These are phyloP conservation scores for Pythium scleroteichum DNA, from an alignment of 352 stramenopile genomes.

Conservation along the genomic window DNA sequence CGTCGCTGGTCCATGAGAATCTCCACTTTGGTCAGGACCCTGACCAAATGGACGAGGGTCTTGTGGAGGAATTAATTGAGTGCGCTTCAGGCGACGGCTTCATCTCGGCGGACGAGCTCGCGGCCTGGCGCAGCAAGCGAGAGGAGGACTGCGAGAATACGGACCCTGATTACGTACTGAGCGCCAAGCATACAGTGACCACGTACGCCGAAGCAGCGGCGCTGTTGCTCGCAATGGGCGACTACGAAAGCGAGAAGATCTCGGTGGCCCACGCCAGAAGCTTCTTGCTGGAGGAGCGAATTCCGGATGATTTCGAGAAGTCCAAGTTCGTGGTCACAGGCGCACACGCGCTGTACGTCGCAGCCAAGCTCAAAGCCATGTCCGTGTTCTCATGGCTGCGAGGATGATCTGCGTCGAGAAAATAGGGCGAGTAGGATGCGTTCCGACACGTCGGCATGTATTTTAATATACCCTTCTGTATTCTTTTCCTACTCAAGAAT, in stretches of 20 bases:
- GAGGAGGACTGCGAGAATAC: constrained; percentile 38
- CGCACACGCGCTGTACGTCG: constrained; percentile 33
- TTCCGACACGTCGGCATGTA: too few relatives aligned
- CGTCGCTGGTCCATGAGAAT: constrained; percentile 68
- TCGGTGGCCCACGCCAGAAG: constrained; percentile 36
- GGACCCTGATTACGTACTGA: constrained; percentile 46
- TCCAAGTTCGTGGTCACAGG: constrained; percentile 38
- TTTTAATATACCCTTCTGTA: too few relatives aligned
- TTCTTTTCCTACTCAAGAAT: too few relatives aligned
- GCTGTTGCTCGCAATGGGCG: constrained; percentile 50
- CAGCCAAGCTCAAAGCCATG: constrained; percentile 43
- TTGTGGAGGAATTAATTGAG: constrained; percentile 40
- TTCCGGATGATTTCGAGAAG: constrained; percentile 43
- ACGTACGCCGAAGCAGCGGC: constrained; percentile 52
- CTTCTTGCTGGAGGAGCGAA: constrained; percentile 52
- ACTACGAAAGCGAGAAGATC: constrained; percentile 38
- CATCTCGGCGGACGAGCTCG: constrained; percentile 40
- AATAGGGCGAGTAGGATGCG: too few relatives aligned
- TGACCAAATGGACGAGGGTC: constrained; percentile 39
- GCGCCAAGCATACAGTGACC: constrained; percentile 31
- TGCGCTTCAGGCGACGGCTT: constrained; percentile 23
- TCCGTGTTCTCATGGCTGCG: constrained; percentile 13
- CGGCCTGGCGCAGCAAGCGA: constrained; percentile 42
- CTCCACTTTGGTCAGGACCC: constrained; percentile 43
- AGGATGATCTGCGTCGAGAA: too few relatives aligned